A percentile compares a stretch with the other conserved stretches of the same genome.
phyloP scores from a whole-genome alignment of 2,329 filamentous ascomycete species.

The Paecilomyces variotii region DNA sequence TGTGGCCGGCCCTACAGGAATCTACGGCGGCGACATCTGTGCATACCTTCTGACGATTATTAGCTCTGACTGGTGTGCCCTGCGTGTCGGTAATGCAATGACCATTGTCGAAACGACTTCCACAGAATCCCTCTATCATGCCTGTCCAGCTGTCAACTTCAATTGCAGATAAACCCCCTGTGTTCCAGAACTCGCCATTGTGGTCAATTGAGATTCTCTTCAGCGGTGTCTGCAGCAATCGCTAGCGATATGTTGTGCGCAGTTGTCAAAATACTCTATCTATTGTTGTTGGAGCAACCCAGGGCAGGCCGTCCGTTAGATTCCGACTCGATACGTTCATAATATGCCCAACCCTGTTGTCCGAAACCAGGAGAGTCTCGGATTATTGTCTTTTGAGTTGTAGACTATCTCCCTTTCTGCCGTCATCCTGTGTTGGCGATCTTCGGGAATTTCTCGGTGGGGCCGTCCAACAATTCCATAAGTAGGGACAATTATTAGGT shows the following conservation, averaged over 20 bases:
- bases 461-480: neutral
- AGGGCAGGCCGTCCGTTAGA: neutral
- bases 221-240: neutral
- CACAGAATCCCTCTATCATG: too few relatives aligned
- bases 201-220: neutral
- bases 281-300: neutral
- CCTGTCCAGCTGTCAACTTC: too few relatives aligned
- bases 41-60: too few relatives aligned
- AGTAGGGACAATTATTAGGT: neutral
- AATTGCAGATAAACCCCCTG: too few relatives aligned
- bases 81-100: too few relatives aligned
- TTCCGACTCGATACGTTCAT: neutral
- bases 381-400: neutral
- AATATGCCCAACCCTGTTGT: neutral
- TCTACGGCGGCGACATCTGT: too few relatives aligned
- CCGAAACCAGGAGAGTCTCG: neutral
- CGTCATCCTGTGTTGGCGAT: neutral
- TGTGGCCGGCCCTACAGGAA: too few relatives aligned
- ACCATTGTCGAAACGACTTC: too few relatives aligned
- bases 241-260: neutral
- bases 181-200: too few relatives aligned
- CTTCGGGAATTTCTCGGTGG: neutral
- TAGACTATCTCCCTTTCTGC: neutral
- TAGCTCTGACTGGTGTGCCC: too few relatives aligned
- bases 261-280: too few relatives aligned